Conservation (phyloP, 2,329 filamentous ascomycete genomes). For the Zymoseptoria ardabiliae region DNA sequence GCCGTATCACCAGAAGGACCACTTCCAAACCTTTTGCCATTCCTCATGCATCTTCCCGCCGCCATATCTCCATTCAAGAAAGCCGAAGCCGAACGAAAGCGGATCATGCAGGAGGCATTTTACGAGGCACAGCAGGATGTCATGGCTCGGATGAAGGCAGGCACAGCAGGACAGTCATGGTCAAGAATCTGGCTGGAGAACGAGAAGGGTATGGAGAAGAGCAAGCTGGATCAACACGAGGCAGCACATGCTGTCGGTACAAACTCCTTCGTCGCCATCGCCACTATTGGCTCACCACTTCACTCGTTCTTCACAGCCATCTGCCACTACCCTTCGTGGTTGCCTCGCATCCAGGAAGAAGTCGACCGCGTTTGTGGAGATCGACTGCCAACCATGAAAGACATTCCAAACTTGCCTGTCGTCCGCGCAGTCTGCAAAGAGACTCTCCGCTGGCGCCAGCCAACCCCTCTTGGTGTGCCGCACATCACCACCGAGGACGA, state of each 20-base stretch:
- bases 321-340: conserved; percentile 29
- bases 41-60: conserved; percentile 26
- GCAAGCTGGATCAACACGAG: conserved; percentile 26
- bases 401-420: conserved; percentile 28
- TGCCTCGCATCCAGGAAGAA: conserved; percentile 25
- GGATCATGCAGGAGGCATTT: conserved; percentile 28
- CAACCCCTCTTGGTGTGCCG: conserved; percentile 35
- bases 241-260: conserved; percentile 30
- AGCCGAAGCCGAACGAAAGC: conserved; percentile 22
- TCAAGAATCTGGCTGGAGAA: conserved; percentile 28
- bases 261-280: conserved; percentile 29
- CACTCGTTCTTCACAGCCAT: conserved; percentile 30
- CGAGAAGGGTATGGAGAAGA: conserved; percentile 24
- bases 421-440: conserved; percentile 31
- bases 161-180: conserved; percentile 20
- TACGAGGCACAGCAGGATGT: conserved; percentile 27
- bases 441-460: conserved; percentile 28
- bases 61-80: conserved; percentile 27
- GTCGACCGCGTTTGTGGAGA: conserved; percentile 28
- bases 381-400: conserved; percentile 24
- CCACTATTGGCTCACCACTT: conserved; percentile 28
- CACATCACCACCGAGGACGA: conserved; percentile 31
- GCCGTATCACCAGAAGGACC: conserved; percentile 28
- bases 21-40: conserved; percentile 29
- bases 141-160: conserved; percentile 21